phyloP scores from a whole-genome alignment of 495 filamentous ascomycete genomes.

The Penicillium subrubescens region DNA sequence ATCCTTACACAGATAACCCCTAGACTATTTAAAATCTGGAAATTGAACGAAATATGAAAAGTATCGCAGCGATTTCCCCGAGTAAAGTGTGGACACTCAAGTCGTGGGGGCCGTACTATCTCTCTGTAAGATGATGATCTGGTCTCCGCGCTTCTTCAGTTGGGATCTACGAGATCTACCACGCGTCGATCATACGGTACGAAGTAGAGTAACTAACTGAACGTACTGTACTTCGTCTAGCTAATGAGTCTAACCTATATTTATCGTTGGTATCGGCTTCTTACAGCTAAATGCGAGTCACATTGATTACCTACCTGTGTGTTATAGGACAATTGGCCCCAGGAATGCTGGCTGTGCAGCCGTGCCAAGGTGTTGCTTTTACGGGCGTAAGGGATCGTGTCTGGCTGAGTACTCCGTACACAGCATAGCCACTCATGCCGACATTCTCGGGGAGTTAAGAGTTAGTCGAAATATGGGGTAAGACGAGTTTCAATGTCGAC shows the following conservation, averaged over 20 bases:
- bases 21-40: background rate
- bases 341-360: constrained; percentile 14
- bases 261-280: background rate
- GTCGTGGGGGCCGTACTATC: background rate
- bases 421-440: background rate
- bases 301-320: background rate
- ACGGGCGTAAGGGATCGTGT: background rate
- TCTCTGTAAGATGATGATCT: background rate
- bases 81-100: background rate
- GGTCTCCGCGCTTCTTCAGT: background rate
- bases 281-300: background rate
- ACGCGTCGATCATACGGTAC: background rate
- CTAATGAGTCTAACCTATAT: background rate
- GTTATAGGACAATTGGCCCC: background rate
- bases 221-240: background rate
- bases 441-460: background rate
- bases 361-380: background rate
- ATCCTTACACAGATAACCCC: background rate
- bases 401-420: background rate
- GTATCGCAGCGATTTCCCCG: background rate
- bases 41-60: background rate
- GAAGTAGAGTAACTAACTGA: background rate
- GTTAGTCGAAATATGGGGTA: background rate
- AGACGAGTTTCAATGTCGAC: background rate
- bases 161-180: background rate